phyloP scores from a whole-genome alignment of 108 stramenopile species.

The Schizochytrium sp. region DNA sequence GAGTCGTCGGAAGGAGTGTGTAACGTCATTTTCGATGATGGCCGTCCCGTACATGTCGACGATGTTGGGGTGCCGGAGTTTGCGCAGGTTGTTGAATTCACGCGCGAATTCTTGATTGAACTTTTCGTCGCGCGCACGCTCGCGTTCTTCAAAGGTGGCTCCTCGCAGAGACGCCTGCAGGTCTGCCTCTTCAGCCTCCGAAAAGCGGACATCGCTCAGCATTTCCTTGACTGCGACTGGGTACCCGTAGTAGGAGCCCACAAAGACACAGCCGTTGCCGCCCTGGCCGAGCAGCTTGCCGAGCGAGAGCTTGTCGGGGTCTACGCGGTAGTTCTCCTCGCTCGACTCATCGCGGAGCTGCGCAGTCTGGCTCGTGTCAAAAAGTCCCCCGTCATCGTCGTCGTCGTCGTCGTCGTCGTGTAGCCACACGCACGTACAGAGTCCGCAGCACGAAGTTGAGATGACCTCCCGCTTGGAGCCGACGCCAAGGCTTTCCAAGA shows the following conservation, averaged over 20 bases:
- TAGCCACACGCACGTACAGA: background rate
- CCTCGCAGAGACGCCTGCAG: background rate
- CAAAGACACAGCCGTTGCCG: background rate
- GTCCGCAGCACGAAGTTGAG: background rate
- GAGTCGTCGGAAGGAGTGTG: background rate
- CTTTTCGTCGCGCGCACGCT: background rate
- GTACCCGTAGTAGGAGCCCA: background rate
- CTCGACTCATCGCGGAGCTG: background rate
- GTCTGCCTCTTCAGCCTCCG: background rate
- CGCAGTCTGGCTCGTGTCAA: background rate
- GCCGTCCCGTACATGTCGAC: conserved; percentile 50
- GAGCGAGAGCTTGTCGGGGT: background rate
- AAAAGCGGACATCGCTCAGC: background rate
- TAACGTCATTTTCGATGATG: conserved; percentile 26
- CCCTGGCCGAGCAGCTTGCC: conserved; percentile 10
- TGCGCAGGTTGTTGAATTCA: background rate
- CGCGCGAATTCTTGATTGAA: background rate
- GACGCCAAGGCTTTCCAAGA: background rate
- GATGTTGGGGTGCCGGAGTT: conserved; percentile 18
- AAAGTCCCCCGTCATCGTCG: background rate
- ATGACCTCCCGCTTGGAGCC: background rate
- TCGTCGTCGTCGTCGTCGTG: background rate
- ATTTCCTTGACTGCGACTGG: conserved; percentile 5
- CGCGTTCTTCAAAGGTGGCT: background rate
- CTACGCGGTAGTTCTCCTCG: background rate